Evolutionary conservation across 2,329 filamentous ascomycete genomes (phyloP).

Genomic region (Emmonsiellopsis sp.): DNA sequence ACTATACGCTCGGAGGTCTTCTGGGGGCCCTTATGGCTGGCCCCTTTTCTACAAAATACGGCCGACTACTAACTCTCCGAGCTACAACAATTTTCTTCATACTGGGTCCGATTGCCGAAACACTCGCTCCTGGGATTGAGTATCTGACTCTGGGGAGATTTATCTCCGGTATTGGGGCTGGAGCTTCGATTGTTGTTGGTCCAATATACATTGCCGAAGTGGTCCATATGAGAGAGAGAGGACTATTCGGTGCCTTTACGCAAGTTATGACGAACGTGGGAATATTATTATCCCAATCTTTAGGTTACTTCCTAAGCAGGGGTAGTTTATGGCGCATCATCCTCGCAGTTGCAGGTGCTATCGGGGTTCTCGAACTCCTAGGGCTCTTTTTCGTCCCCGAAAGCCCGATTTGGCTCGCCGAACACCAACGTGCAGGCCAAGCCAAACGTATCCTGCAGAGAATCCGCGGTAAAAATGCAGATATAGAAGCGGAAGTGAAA

Average conservation of each 20-base stretch:
- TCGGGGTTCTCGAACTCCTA: conserved; percentile 58
- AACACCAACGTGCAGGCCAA: conserved; percentile 50
- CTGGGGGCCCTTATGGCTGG: conserved; percentile 73
- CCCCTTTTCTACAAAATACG: conserved; percentile 66
- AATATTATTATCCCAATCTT: conserved; percentile 70
- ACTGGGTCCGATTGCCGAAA: conserved; percentile 66
- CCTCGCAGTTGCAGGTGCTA: conserved; percentile 59
- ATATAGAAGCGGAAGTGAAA: conserved; percentile 66
- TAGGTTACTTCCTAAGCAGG: conserved; percentile 81
- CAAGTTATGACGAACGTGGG: conserved; percentile 92
- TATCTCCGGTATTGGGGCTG: conserved; percentile 73
- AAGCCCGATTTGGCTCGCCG: conserved; percentile 76
- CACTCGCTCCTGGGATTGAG: conserved; percentile 57
- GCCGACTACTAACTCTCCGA: conserved; percentile 67
- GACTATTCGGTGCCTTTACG: conserved; percentile 72
- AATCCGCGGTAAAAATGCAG: conserved; percentile 60
- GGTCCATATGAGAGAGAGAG: conserved; percentile 63
- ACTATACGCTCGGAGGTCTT: conserved; percentile 85
- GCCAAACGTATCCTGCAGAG: conserved; percentile 63
- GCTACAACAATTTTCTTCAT: conserved; percentile 69
- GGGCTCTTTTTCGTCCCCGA: conserved; percentile 74
- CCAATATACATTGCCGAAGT: conserved; percentile 93
- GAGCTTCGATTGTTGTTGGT: conserved; percentile 83
- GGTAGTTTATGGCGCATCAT: conserved; percentile 77
- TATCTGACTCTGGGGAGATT: conserved; percentile 66